Percentiles rank a stretch among this genome's conserved stretches.
Conservation (phyloP, 352 stramenopile genomes). For the Phytophthora sp. region DNA sequence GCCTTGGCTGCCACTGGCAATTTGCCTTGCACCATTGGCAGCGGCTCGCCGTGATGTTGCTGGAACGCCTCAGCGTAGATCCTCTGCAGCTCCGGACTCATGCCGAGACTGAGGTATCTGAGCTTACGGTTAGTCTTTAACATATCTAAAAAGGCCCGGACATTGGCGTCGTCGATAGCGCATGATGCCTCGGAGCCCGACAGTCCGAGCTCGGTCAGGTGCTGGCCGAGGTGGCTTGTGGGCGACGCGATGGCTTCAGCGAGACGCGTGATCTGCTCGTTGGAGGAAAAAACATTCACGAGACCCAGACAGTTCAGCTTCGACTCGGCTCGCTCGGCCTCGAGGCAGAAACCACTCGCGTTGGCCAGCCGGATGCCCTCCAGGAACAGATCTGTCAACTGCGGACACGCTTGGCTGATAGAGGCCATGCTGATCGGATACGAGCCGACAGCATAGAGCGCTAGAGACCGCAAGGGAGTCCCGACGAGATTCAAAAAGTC, state of each 20-base stretch:
- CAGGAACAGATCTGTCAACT: slow-evolving; percentile 34
- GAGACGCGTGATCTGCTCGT: slow-evolving; percentile 25
- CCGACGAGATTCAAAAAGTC: slow-evolving; percentile 35
- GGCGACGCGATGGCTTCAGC: slow-evolving; percentile 10
- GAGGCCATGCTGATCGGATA: slow-evolving; percentile 23
- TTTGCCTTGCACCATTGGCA: slow-evolving; percentile 30
- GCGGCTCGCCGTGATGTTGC: slow-evolving; percentile 26
- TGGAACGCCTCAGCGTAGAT: slow-evolving; percentile 16
- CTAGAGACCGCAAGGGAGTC: slow-evolving; percentile 17
- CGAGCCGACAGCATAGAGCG: slow-evolving; percentile 20
- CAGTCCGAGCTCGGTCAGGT: slow-evolving; percentile 35
- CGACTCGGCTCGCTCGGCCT: slow-evolving; percentile 5
- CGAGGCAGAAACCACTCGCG: slow-evolving; percentile 11
- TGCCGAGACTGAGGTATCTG: slow-evolving; percentile 31
- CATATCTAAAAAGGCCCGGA: slow-evolving; percentile 23
- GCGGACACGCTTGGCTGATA: slow-evolving; percentile 27
- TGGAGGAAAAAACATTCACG: slow-evolving; percentile 25
- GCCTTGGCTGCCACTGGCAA: slow-evolving; percentile 18
- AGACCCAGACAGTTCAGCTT: slow-evolving; percentile 28
- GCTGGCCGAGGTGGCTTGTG: slow-evolving; percentile 6
- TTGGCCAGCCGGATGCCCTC: slow-evolving; percentile 33
- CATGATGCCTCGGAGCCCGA: slow-evolving; percentile 32
- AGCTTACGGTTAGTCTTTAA: slow-evolving; percentile 33
- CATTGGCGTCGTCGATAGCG: slow-evolving; percentile 31
- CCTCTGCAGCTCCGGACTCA: slow-evolving; percentile 21